Evolutionary conservation across 2,329 filamentous ascomycete genomes (phyloP).

Genomic region (Talaromyces rugulosus): DNA sequence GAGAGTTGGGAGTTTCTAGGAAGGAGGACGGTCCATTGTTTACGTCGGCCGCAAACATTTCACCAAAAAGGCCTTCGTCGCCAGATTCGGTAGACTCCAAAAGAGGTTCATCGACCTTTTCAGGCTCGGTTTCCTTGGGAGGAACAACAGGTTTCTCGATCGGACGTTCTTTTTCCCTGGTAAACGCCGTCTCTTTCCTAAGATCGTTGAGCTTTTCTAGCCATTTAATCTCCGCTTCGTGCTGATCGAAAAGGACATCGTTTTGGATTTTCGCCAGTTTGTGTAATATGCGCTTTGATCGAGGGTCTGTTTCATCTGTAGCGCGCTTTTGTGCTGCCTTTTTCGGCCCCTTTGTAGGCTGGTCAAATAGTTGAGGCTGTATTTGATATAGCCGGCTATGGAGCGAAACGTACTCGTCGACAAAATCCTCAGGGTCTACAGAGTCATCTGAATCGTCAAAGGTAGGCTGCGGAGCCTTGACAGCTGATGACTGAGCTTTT

Average conservation of each 20-base stretch:
- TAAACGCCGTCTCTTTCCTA: slow-evolving; percentile 54
- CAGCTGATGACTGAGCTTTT: slow-evolving; percentile 23
- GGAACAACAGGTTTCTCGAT: slow-evolving; percentile 38
- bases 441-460: slow-evolving; percentile 56
- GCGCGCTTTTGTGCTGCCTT: slow-evolving; percentile 27
- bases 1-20: slow-evolving; percentile 19
- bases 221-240: slow-evolving; percentile 64
- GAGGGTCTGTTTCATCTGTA: slow-evolving; percentile 30
- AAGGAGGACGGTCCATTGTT: slow-evolving; percentile 43
- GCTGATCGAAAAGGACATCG: slow-evolving; percentile 69
- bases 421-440: slow-evolving; percentile 69
- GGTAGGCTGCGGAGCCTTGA: slow-evolving; percentile 18
- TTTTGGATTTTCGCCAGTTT: slow-evolving; percentile 75
- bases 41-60: slow-evolving; percentile 50
- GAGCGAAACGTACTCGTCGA: slow-evolving; percentile 72
- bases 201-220: slow-evolving; percentile 54
- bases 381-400: slow-evolving; percentile 65
- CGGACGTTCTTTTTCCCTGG: slow-evolving; percentile 39
- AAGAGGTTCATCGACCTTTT: slow-evolving; percentile 20
- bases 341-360: slow-evolving; percentile 33
- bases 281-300: slow-evolving; percentile 62
- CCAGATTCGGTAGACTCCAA: slow-evolving; percentile 37
- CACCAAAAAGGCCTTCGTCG: slow-evolving; percentile 48
- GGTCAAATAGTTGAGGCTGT: slow-evolving; percentile 51
- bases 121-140: slow-evolving; percentile 10